A percentile compares a stretch with the other conserved stretches of the same genome.
phyloP scores from a whole-genome alignment of 2,329 filamentous ascomycete genomes.

The Neodidymelliopsis sp. region DNA sequence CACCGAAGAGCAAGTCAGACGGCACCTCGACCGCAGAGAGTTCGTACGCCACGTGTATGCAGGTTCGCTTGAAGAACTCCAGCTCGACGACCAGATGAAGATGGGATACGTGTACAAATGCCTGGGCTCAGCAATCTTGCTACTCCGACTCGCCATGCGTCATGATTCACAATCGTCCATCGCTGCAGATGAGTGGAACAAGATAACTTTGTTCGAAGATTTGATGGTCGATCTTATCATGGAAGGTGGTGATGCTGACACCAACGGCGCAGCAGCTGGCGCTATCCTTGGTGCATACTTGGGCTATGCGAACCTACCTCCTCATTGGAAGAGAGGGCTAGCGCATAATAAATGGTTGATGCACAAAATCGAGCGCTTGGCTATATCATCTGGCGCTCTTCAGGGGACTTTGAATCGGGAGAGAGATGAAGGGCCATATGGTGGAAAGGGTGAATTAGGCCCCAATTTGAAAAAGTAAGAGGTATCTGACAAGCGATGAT shows the following conservation, averaged over 20 bases:
- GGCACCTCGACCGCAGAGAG: slow-evolving; percentile 52
- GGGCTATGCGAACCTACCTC: slow-evolving; percentile 57
- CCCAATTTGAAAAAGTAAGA: too few relatives aligned
- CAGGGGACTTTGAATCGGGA: slow-evolving; percentile 44
- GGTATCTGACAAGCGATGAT: too few relatives aligned
- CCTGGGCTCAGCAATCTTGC: slow-evolving; percentile 57
- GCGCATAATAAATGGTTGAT: slow-evolving; percentile 56
- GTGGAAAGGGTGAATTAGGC: slow-evolving; percentile 54
- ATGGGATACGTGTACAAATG: slow-evolving; percentile 65
- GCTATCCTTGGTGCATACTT: slow-evolving; percentile 59
- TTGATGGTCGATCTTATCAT: slow-evolving; percentile 60
- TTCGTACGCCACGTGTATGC: slow-evolving; percentile 53
- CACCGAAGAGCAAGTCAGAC: slow-evolving; percentile 19
- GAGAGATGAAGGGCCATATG: slow-evolving; percentile 52
- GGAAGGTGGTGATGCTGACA: slow-evolving; percentile 63
- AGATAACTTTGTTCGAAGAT: slow-evolving; percentile 52
- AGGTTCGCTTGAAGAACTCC: slow-evolving; percentile 49
- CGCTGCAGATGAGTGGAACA: slow-evolving; percentile 1
- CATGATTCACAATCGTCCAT: slow-evolving; percentile 8
- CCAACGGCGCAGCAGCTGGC: slow-evolving; percentile 62
- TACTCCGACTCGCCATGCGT: slow-evolving; percentile 56
- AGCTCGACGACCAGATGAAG: slow-evolving; percentile 55
- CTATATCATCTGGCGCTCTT: slow-evolving; percentile 49
- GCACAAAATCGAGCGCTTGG: slow-evolving; percentile 54
- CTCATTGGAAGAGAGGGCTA: slow-evolving; percentile 60